Conservation (phyloP, 805 yeast species). For the Pichia nanzhaoensis region DNA sequence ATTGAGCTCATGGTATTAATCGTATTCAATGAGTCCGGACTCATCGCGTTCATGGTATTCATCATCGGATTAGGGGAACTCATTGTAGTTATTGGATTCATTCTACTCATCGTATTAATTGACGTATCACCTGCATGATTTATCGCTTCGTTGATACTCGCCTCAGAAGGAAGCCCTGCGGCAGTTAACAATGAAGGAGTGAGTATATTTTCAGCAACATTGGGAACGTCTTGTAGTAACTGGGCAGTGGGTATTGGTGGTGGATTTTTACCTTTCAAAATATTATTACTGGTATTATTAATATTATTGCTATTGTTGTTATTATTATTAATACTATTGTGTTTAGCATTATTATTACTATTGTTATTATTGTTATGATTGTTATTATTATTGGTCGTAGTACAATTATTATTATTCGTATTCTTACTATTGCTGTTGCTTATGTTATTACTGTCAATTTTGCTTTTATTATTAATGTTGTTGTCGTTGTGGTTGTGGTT, state of each 20-base stretch:
- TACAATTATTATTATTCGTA: neutral
- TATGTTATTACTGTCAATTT: too few species aligned
- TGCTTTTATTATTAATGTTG: too few species aligned
- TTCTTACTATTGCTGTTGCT: neutral
- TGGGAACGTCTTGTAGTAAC: neutral
- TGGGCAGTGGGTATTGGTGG: neutral
- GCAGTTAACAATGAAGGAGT: conserved; percentile 3
- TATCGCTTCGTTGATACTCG: neutral
- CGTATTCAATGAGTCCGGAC: too few species aligned
- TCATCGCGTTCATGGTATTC: too few species aligned
- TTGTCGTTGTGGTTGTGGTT: too few species aligned
- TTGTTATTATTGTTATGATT: neutral
- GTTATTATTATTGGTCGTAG: neutral
- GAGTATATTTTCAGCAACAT: neutral
- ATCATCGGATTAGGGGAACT: too few species aligned
- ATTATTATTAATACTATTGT: neutral
- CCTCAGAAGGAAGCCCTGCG: conserved; percentile 6
- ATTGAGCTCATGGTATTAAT: too few species aligned
- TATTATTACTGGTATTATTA: neutral
- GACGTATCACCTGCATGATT: too few species aligned
- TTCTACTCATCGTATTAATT: too few species aligned
- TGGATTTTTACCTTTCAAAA: too few species aligned
- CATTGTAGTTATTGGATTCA: too few species aligned
- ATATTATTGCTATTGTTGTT: neutral
- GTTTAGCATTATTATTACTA: neutral